Conservation (phyloP, 176 grass and related monocot species). For the Elymus sibiricus region DNA sequence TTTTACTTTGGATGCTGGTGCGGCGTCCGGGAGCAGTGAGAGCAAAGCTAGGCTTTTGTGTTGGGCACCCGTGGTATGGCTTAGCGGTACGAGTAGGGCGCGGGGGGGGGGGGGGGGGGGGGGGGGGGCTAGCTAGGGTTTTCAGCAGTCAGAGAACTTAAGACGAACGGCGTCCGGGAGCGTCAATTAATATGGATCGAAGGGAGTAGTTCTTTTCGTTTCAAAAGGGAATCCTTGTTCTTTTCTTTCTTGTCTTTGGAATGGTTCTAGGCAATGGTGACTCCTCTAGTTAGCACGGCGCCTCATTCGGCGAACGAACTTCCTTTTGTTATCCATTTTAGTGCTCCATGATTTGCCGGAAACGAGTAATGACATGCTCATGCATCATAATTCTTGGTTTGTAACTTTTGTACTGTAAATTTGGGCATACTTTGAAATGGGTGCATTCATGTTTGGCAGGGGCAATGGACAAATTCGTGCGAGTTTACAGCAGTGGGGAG, state of each 20-base stretch:
- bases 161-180: no score
- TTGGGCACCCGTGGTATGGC: neutral
- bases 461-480: conserved; percentile 35
- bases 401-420: neutral
- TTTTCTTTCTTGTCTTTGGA: neutral
- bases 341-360: neutral
- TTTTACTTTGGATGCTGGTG: neutral
- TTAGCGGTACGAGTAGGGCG: neutral
- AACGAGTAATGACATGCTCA: neutral
- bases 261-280: neutral
- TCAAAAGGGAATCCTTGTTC: no score
- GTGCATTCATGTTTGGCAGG: neutral
- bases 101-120: neutral
- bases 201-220: no score
- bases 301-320: neutral
- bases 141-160: neutral
- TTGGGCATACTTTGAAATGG: neutral
- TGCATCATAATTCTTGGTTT: neutral
- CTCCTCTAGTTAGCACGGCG: neutral
- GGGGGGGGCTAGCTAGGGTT: neutral
- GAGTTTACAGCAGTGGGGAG: conserved; percentile 21
- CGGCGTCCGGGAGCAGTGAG: neutral
- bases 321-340: neutral
- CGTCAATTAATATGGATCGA: no score
- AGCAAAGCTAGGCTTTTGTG: neutral